Evolutionary conservation across 1,139 yeast genomes (phyloP).

Genomic region (Candida neerlandica): DNA sequence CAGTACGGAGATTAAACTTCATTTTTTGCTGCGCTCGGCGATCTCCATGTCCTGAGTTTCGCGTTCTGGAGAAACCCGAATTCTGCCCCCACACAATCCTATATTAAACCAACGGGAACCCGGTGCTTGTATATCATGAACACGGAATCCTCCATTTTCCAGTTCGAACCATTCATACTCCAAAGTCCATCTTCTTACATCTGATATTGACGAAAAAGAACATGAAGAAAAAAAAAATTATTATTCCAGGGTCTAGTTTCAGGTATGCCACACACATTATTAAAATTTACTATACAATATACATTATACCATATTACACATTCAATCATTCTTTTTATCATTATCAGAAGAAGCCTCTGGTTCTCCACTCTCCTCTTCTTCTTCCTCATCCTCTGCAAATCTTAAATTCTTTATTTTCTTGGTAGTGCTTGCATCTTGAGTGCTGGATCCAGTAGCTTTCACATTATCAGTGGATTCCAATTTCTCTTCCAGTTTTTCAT

Average conservation of each 20-base stretch:
- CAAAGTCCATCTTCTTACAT: too few species aligned
- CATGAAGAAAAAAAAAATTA: too few species aligned
- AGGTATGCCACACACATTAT: not conserved
- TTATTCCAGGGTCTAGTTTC: too few species aligned
- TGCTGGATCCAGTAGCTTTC: constrained; percentile 12
- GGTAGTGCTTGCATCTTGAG: constrained; percentile 11
- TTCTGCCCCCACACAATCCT: not conserved
- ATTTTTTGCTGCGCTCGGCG: not conserved
- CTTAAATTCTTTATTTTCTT: constrained; percentile 40
- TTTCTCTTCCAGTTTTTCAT: constrained; percentile 18
- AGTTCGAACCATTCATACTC: too few species aligned
- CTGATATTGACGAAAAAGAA: too few species aligned
- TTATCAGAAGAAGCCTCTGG: constrained; percentile 12
- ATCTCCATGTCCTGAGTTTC: not conserved
- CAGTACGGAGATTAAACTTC: not conserved
- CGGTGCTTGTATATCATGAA: too few species aligned
- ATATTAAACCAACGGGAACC: too few species aligned
- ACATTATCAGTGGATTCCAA: constrained; percentile 12
- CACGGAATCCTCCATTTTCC: too few species aligned
- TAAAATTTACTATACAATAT: not conserved
- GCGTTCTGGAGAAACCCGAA: constrained; percentile 2
- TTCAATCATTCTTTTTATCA: constrained; percentile 15
- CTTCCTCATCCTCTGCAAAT: constrained; percentile 33
- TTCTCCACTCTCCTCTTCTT: constrained; percentile 14
- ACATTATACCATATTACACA: too few species aligned